Evolutionary conservation across 805 yeast genomes (phyloP).

Genomic region (Metschnikowia picachoensis): DNA sequence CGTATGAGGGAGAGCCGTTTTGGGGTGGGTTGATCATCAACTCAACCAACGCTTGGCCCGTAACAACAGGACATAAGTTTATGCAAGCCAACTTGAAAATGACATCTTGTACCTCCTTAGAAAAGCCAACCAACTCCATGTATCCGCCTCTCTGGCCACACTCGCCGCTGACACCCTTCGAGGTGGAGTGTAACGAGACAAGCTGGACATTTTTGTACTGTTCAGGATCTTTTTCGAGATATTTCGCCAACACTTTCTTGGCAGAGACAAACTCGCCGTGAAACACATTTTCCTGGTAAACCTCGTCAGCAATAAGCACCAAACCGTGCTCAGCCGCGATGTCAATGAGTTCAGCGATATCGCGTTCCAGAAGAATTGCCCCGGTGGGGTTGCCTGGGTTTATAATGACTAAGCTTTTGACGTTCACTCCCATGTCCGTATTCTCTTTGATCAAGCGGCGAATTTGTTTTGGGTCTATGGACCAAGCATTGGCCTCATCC

Average conservation of each 20-base stretch:
- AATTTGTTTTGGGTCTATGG: constrained; percentile 67
- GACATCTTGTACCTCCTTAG: constrained; percentile 61
- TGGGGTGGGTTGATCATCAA: constrained; percentile 91
- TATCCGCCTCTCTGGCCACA: constrained; percentile 99
- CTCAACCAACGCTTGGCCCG: constrained; percentile 92
- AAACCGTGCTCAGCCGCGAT: constrained; percentile 83
- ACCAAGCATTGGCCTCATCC: constrained; percentile 81
- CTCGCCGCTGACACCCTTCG: constrained; percentile 96
- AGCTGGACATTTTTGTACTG: constrained; percentile 71
- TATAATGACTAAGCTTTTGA: constrained; percentile 83
- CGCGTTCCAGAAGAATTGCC: constrained; percentile 60
- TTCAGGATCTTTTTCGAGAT: constrained; percentile 53
- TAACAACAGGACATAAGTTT: constrained; percentile 88
- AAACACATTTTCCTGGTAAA: constrained; percentile 90
- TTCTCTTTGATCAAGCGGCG: constrained; percentile 50
- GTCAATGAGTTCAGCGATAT: constrained; percentile 66
- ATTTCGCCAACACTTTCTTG: constrained; percentile 68
- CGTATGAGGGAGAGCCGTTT: constrained; percentile 71
- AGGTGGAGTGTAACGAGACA: constrained; percentile 94
- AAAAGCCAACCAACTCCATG: constrained; percentile 88
- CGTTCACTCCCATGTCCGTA: constrained; percentile 47
- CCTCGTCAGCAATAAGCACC: constrained; percentile 94
- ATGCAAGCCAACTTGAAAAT: constrained; percentile 86
- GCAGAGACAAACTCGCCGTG: constrained; percentile 78
- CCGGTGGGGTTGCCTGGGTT: constrained; percentile 99